These are phyloP conservation scores for Cladorrhinum sp. DNA, from an alignment of 2,329 filamentous ascomycete species.

Conservation along the genomic window DNA sequence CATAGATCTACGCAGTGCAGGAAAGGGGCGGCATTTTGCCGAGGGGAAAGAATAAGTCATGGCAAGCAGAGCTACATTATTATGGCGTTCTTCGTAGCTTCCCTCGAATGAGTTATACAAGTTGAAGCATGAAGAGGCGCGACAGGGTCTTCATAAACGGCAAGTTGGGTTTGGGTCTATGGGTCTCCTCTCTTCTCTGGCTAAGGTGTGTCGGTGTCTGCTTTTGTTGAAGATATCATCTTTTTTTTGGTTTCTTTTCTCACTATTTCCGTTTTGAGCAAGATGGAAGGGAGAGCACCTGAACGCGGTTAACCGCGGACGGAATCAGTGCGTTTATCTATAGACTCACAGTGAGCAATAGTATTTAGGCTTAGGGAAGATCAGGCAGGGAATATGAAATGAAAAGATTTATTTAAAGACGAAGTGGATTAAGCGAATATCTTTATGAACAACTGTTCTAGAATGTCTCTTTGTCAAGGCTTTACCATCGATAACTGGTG, in stretches of 20 bases:
- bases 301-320: background rate
- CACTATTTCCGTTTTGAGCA: background rate
- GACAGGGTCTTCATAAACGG: background rate
- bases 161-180: background rate
- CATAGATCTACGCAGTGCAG: background rate
- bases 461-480: background rate
- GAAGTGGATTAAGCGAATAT: background rate
- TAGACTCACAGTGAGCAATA: background rate
- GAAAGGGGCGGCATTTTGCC: background rate
- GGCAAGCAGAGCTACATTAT: slow-evolving; percentile 8
- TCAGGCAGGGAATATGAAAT: background rate
- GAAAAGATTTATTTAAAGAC: background rate
- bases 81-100: background rate
- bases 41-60: background rate
- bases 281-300: background rate
- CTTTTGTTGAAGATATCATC: background rate
- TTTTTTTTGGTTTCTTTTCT: background rate
- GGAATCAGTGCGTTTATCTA: background rate
- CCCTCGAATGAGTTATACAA: background rate
- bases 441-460: background rate
- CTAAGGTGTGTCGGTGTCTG: background rate
- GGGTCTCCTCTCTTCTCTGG: background rate
- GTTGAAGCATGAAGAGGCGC: background rate
- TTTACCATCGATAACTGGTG: background rate
- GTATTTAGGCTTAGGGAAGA: no score